A percentile compares a stretch with the other conserved stretches of the same genome.
Evolutionary conservation across 2,329 filamentous ascomycete genomes (phyloP).

Genomic region (Phialophora chinensis): DNA sequence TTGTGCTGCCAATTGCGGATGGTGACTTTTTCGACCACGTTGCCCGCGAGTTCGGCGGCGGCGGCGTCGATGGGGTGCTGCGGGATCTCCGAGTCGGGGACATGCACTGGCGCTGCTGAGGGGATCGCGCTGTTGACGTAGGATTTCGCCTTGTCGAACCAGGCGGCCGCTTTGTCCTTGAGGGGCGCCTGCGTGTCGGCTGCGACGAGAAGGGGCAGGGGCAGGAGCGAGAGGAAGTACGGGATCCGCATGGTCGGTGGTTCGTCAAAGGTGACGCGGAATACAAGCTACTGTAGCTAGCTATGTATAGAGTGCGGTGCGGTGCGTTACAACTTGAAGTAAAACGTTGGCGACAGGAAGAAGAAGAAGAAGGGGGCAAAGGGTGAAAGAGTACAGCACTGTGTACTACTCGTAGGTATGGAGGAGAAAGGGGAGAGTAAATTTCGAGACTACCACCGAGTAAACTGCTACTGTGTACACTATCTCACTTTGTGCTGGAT

Average conservation of each 20-base stretch:
- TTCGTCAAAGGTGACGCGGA: neutral
- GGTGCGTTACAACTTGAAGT: no score
- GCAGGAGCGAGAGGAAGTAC: conserved; percentile 51
- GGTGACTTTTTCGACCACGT: conserved; percentile 60
- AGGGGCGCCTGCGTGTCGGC: conserved; percentile 61
- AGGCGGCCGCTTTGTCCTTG: conserved; percentile 52
- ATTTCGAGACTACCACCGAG: no score
- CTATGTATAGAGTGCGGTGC: neutral
- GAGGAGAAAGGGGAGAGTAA: no score
- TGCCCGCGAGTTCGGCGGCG: conserved; percentile 57
- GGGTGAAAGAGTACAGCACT: no score
- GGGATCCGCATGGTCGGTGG: conserved; percentile 57
- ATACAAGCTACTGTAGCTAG: neutral
- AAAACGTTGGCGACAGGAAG: no score
- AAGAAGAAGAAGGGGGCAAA: no score
- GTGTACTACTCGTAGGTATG: no score
- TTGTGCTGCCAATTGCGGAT: conserved; percentile 63
- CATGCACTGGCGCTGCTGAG: conserved; percentile 3
- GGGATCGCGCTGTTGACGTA: conserved; percentile 58
- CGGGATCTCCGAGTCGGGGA: conserved; percentile 38
- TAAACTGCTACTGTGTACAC: no score
- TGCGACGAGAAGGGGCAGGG: conserved; percentile 41
- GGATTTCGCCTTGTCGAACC: conserved; percentile 60
- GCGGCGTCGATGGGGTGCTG: conserved; percentile 46
- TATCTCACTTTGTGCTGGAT: neutral